Percentiles rank a stretch among this genome's conserved stretches.
Conservation (phyloP, 805 yeast species). For the Saccharomycopsis capsularis region DNA sequence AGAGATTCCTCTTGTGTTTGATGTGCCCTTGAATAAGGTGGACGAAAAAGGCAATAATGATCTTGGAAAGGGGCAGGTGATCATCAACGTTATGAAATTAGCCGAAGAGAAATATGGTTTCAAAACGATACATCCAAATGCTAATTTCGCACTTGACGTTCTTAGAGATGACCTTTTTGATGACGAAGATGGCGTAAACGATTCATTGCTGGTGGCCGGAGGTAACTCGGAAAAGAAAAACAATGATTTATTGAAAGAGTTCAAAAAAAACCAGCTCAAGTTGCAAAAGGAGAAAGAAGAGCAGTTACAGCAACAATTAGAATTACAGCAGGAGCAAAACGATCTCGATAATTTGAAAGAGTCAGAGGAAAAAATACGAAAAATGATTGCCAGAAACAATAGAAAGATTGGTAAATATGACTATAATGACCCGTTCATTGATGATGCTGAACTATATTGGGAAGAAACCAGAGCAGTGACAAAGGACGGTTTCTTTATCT, state of each 20-base stretch:
- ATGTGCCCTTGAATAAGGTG: slow-evolving; percentile 44
- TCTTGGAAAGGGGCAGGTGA: slow-evolving; percentile 37
- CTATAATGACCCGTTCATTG: slow-evolving; percentile 89
- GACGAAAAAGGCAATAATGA: slow-evolving; percentile 31
- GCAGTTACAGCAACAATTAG: slow-evolving; percentile 23
- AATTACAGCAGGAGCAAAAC: slow-evolving; percentile 24
- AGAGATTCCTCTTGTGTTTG: slow-evolving; percentile 49
- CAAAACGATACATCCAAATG: slow-evolving; percentile 60
- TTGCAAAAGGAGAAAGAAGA: slow-evolving; percentile 37
- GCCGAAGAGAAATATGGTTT: slow-evolving; percentile 86
- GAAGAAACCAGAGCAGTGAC: slow-evolving; percentile 92
- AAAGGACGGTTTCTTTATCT: slow-evolving; percentile 92
- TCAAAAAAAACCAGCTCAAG: slow-evolving; percentile 26
- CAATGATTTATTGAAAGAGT: slow-evolving; percentile 20
- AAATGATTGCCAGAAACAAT: slow-evolving; percentile 36
- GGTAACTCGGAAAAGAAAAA: no score
- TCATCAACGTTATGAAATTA: slow-evolving; percentile 62
- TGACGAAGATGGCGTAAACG: slow-evolving; percentile 37
- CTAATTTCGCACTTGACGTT: slow-evolving; percentile 48
- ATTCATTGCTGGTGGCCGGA: neutral
- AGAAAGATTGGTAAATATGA: slow-evolving; percentile 89
- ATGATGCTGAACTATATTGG: slow-evolving; percentile 85
- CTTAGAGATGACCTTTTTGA: slow-evolving; percentile 40
- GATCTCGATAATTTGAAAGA: slow-evolving; percentile 26
- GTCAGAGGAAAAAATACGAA: slow-evolving; percentile 39